These are phyloP conservation scores for Hericium rajendrae DNA, from an alignment of 768 basidiomycete genomes.

Conservation along the genomic window DNA sequence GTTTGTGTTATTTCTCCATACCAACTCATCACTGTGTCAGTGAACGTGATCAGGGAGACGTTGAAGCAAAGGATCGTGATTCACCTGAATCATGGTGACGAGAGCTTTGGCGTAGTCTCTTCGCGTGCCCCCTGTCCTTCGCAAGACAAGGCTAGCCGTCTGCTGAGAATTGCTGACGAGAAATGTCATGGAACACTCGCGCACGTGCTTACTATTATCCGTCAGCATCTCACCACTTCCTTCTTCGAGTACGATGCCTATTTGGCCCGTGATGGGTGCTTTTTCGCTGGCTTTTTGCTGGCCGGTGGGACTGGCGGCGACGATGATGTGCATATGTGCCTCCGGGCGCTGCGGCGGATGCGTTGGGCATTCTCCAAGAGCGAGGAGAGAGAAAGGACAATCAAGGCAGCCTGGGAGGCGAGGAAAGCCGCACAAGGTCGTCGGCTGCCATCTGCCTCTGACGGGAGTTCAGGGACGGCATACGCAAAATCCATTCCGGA, in stretches of 20 bases:
- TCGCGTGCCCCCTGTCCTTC: constrained; percentile 12
- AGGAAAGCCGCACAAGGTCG: not conserved
- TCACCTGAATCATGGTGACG: constrained; percentile 8
- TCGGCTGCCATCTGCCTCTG: too few species aligned
- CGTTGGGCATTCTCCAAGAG: constrained; percentile 73
- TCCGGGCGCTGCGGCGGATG: constrained; percentile 72
- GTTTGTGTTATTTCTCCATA: constrained; percentile 4
- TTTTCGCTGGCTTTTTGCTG: constrained; percentile 73
- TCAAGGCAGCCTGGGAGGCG: constrained; percentile 39
- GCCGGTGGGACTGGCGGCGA: constrained; percentile 44
- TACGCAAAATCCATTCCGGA: constrained; percentile 2
- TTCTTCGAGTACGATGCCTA: constrained; percentile 84
- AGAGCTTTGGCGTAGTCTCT: constrained; percentile 11
- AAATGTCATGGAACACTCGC: constrained; percentile 37
- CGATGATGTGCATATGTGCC: constrained; percentile 47
- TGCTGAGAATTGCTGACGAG: constrained; percentile 33
- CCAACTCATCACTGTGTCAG: constrained; percentile 22
- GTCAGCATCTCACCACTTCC: constrained; percentile 35
- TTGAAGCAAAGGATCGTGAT: constrained; percentile 51
- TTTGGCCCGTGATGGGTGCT: constrained; percentile 82
- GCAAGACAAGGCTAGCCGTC: constrained; percentile 23
- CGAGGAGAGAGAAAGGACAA: constrained; percentile 58
- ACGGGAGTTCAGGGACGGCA: not conserved
- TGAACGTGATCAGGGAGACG: constrained; percentile 81
- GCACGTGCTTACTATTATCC: constrained; percentile 38